Evolutionary conservation across 2,329 filamentous ascomycete genomes (phyloP).

Genomic region (Cadophora luteo-olivacea): DNA sequence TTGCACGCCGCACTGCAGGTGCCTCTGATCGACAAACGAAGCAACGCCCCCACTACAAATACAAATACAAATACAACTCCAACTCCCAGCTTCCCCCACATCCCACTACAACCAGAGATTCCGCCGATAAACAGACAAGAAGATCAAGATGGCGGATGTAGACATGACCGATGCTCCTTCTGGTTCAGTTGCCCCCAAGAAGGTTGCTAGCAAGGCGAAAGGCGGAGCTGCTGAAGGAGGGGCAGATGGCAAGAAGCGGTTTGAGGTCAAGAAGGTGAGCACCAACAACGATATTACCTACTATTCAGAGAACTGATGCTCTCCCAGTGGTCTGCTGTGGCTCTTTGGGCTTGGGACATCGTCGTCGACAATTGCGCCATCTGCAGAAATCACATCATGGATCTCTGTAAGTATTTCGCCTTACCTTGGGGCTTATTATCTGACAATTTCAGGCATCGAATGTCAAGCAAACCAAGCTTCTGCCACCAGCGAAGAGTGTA

Average conservation of each 20-base stretch:
- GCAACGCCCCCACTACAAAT: background rate
- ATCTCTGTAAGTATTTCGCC: constrained; percentile 73
- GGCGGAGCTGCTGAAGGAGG: constrained; percentile 56
- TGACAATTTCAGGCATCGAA: constrained; percentile 74
- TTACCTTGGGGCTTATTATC: constrained; percentile 3
- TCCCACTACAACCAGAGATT: background rate
- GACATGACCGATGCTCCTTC: constrained; percentile 90
- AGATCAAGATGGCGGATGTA: constrained; percentile 81
- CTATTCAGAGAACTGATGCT: constrained; percentile 21
- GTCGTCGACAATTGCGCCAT: constrained; percentile 99
- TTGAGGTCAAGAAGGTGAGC: constrained; percentile 96
- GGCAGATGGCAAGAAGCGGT: constrained; percentile 84
- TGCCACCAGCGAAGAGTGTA: constrained; percentile 96
- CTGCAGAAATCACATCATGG: constrained; percentile 99
- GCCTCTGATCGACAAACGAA: background rate
- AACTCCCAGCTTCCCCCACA: constrained; percentile 7
- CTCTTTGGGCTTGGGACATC: constrained; percentile 99
- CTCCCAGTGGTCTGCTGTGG: constrained; percentile 93
- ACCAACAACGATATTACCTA: background rate
- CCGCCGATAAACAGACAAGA: constrained; percentile 14
- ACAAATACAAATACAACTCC: background rate
- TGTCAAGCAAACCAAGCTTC: constrained; percentile 99
- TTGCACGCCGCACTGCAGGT: too few relatives aligned
- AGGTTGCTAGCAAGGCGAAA: constrained; percentile 54
- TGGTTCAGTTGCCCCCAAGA: constrained; percentile 60